A percentile compares a stretch with the other conserved stretches of the same genome.
These are phyloP conservation scores for Glycyrrhiza uralensis DNA, from an alignment of 306 rosid genomes.

Conservation along the genomic window DNA sequence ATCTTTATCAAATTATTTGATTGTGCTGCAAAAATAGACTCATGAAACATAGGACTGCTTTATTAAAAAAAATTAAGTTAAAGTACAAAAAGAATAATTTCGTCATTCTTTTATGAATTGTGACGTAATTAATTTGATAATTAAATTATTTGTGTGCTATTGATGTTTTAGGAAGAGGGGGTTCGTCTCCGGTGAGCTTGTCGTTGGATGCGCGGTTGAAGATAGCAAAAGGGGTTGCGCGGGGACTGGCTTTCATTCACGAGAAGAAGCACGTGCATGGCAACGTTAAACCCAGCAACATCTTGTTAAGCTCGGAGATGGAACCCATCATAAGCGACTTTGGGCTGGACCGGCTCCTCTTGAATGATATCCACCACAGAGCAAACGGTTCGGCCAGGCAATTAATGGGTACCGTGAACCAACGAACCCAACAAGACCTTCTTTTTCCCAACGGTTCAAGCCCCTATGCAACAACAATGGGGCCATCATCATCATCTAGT, in stretches of 20 bases:
- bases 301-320: conserved; percentile 59
- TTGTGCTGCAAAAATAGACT: no score
- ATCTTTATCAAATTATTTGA: no score
- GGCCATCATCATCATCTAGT: not conserved
- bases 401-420: conserved; percentile 41
- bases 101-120: no score
- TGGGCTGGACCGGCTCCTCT: conserved; percentile 57
- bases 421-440: conserved; percentile 10
- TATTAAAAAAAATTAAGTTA: no score
- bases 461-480: conserved; percentile 26
- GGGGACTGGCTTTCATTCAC: conserved; percentile 72
- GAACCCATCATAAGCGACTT: conserved; percentile 72
- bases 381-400: conserved; percentile 44
- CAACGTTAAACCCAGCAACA: conserved; percentile 71
- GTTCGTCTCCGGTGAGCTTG: conserved; percentile 52
- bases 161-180: conserved; percentile 55
- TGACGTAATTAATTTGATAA: no score
- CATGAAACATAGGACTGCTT: no score
- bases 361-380: conserved; percentile 29
- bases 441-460: conserved; percentile 23
- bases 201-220: conserved; percentile 58
- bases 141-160: not conserved
- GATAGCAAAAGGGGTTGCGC: conserved; percentile 77
- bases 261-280: conserved; percentile 90
- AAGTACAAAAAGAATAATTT: no score